Conservation (phyloP, 805 yeast genomes). For the Helenozyma baotianmanensis region DNA sequence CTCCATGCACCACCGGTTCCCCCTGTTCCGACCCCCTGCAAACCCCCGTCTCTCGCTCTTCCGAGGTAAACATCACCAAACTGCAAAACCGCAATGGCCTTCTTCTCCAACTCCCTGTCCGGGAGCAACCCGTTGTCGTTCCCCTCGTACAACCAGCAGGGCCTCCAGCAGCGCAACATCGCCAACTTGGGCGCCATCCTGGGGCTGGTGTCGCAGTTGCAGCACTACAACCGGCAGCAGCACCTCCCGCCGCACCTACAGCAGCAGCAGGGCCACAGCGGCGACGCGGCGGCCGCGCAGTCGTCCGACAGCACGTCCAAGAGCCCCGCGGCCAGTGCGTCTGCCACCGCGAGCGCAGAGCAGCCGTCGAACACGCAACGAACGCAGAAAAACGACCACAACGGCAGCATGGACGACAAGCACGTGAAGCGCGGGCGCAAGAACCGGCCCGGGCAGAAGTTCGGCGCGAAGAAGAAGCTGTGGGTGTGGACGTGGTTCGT, state of each 20-base stretch:
- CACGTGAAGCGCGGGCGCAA: constrained; percentile 25
- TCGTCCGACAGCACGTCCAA: too few species aligned
- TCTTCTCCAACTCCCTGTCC: constrained; percentile 12
- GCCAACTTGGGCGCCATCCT: constrained; percentile 5
- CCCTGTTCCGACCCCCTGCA: constrained; percentile 6
- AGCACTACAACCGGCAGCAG: not conserved
- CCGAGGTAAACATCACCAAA: constrained; percentile 2
- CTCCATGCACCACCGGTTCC: constrained; percentile 2
- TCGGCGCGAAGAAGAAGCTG: constrained; percentile 57
- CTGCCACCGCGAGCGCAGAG: too few species aligned
- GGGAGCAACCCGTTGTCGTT: constrained; percentile 18
- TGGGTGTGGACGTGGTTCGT: constrained; percentile 65
- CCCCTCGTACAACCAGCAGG: constrained; percentile 19
- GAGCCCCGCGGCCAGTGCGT: too few species aligned
- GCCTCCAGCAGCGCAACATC: constrained; percentile 9
- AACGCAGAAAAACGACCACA: not conserved
- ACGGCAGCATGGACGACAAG: constrained; percentile 1
- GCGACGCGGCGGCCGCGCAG: too few species aligned
- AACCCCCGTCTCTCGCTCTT: not conserved
- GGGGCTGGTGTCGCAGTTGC: constrained; percentile 4
- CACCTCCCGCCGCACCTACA: constrained; percentile 1
- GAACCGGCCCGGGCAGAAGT: constrained; percentile 51
- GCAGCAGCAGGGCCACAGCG: not conserved
- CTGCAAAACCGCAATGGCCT: too few species aligned
- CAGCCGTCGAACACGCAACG: too few species aligned